phyloP scores from a whole-genome alignment of 225 moss, liverwort and hornwort genomes.

The Lunularia cruciata region DNA sequence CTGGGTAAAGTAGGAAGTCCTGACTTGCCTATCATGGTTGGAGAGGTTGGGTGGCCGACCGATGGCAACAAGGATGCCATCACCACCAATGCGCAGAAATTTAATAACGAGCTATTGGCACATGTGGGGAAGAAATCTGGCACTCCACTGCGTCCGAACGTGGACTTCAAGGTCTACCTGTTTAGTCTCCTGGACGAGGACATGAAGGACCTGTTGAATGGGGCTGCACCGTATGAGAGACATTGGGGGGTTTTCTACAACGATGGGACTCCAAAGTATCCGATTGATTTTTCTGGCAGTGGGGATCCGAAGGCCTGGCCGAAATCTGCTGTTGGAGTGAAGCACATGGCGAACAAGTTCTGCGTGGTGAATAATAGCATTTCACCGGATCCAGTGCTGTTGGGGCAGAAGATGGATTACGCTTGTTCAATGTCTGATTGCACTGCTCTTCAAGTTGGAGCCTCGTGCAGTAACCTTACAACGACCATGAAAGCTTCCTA shows the following conservation, averaged over 20 bases:
- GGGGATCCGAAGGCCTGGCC: neutral
- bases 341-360: conserved; percentile 19
- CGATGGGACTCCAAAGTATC: conserved; percentile 57
- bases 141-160: conserved; percentile 46
- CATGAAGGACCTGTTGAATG: conserved; percentile 45
- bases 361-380: conserved; percentile 42
- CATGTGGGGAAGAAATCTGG: conserved; percentile 40
- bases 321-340: neutral
- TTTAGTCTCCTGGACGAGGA: conserved; percentile 59
- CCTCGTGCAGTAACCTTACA: conserved; percentile 40
- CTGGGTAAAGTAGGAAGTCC: conserved; percentile 42
- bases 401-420: conserved; percentile 49
- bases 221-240: conserved; percentile 42
- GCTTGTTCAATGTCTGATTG: conserved; percentile 57
- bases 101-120: conserved; percentile 50
- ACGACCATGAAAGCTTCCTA: conserved; percentile 57
- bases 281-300: conserved; percentile 52
- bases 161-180: conserved; percentile 38
- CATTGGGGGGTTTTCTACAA: conserved; percentile 63
- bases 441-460: conserved; percentile 39
- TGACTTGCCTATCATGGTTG: conserved; percentile 48
- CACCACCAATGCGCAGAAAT: conserved; percentile 40
- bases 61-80: conserved; percentile 48
- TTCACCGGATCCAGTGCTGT: neutral
- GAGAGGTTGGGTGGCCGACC: conserved; percentile 78